Conservation (phyloP, 2,329 filamentous ascomycete genomes). For the Dendrostoma leiphaemia region DNA sequence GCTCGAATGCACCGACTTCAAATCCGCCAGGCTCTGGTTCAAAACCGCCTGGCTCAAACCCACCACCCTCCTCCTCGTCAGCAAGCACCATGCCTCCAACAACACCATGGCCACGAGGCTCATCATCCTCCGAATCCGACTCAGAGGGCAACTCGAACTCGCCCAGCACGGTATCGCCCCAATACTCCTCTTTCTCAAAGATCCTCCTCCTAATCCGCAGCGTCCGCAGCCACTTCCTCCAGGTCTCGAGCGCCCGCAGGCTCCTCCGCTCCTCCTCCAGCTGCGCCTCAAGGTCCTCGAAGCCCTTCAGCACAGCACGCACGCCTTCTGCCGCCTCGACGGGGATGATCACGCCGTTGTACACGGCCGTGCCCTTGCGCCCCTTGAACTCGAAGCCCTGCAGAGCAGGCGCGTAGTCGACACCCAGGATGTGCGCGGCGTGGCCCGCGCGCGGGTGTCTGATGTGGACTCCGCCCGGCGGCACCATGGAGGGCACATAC, state of each 20-base stretch:
- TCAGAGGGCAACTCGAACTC: slow-evolving; percentile 21
- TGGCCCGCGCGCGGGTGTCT: slow-evolving; percentile 57
- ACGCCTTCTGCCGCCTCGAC: slow-evolving; percentile 70
- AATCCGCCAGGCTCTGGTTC: slow-evolving; percentile 6
- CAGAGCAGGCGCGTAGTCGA: slow-evolving; percentile 88
- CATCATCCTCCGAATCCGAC: slow-evolving; percentile 22
- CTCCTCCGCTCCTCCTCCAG: slow-evolving; percentile 63
- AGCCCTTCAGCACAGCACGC: slow-evolving; percentile 62
- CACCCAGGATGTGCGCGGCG: slow-evolving; percentile 71
- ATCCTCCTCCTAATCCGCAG: slow-evolving; percentile 75
- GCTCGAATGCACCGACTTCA: background rate
- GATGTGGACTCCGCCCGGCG: slow-evolving; percentile 75
- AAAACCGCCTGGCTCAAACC: background rate
- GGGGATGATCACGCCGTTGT: slow-evolving; percentile 76
- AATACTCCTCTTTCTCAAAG: slow-evolving; percentile 33
- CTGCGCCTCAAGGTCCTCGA: slow-evolving; percentile 65
- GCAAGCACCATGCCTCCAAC: background rate
- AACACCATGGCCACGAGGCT: background rate
- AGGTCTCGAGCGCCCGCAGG: slow-evolving; percentile 61
- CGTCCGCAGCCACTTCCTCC: slow-evolving; percentile 75
- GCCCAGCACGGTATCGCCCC: slow-evolving; percentile 2
- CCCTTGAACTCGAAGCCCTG: slow-evolving; percentile 88
- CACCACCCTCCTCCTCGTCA: background rate
- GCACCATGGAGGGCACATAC: slow-evolving; percentile 90
- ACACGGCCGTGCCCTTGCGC: slow-evolving; percentile 78